These are phyloP conservation scores for Mycena vulgaris DNA, from an alignment of 768 basidiomycete species.

Conservation along the genomic window DNA sequence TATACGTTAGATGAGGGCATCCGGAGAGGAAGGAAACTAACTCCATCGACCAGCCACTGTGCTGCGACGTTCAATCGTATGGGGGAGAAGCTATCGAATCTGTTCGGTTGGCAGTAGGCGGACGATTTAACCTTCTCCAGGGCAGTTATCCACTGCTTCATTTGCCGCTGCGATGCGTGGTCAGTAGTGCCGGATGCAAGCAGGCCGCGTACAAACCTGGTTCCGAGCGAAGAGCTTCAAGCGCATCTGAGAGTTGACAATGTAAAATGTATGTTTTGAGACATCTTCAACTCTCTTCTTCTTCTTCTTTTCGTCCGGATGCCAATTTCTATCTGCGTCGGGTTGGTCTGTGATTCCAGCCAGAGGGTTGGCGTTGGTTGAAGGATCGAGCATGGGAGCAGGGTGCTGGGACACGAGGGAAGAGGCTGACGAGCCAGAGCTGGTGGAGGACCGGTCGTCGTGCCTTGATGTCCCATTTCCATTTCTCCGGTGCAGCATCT, in stretches of 20 bases:
- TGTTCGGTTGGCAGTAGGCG: constrained; percentile 84
- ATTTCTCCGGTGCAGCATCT: constrained; percentile 54
- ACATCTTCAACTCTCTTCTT: constrained; percentile 71
- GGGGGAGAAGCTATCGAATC: constrained; percentile 96
- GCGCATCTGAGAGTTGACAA: constrained; percentile 91
- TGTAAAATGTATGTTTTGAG: constrained; percentile 95
- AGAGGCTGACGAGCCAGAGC: constrained; percentile 54
- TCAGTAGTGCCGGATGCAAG: constrained; percentile 13
- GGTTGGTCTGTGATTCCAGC: constrained; percentile 45
- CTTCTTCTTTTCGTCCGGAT: constrained; percentile 61
- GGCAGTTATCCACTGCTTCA: constrained; percentile 97
- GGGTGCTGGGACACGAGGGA: constrained; percentile 58
- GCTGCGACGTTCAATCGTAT: constrained; percentile 94
- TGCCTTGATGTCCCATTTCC: constrained; percentile 38
- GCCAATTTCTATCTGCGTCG: constrained; percentile 43
- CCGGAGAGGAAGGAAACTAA: constrained; percentile 55
- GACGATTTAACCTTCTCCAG: constrained; percentile 86
- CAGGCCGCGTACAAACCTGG: constrained; percentile 67
- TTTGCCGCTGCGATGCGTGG: constrained; percentile 76
- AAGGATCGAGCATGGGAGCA: constrained; percentile 84
- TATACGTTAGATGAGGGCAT: constrained; percentile 20
- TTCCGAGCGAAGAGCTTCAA: constrained; percentile 91
- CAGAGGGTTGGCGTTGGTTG: constrained; percentile 79
- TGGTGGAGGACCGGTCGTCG: constrained; percentile 44
- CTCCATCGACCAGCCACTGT: constrained; percentile 98